phyloP scores from a whole-genome alignment of 768 basidiomycete genomes.

The Hygrophoropsis aurantiaca region DNA sequence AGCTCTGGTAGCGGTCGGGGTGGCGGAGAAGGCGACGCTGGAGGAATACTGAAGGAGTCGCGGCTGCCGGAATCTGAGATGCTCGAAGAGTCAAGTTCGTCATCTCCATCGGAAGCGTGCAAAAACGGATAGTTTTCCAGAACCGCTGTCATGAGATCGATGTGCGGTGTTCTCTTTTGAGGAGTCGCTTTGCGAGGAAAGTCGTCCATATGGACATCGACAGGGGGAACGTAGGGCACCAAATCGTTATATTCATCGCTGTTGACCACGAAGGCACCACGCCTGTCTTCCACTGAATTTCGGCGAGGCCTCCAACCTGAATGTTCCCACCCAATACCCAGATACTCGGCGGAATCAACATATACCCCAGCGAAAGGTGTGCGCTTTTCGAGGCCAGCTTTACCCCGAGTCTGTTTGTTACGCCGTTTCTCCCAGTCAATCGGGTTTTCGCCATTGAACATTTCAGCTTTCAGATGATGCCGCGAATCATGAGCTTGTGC shows the following conservation, averaged over 20 bases:
- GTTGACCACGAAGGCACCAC: slow-evolving; percentile 18
- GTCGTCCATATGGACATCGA: slow-evolving; percentile 19
- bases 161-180: slow-evolving; percentile 8
- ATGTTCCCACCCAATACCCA: slow-evolving; percentile 20
- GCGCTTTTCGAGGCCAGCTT: too few species aligned
- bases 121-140: slow-evolving; percentile 4
- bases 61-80: too few species aligned
- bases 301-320: slow-evolving; percentile 24
- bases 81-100: slow-evolving; percentile 4
- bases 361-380: too few species aligned
- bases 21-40: background rate
- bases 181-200: slow-evolving; percentile 11
- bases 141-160: slow-evolving; percentile 11
- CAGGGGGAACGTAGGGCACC: slow-evolving; percentile 16
- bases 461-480: slow-evolving; percentile 8
- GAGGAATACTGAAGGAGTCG: too few species aligned
- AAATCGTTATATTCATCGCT: slow-evolving; percentile 27
- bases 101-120: slow-evolving; percentile 3
- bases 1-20: background rate
- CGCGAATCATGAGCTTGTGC: slow-evolving; percentile 25
- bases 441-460: background rate
- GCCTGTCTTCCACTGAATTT: slow-evolving; percentile 23
- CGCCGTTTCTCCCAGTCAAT: slow-evolving; percentile 18
- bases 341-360: slow-evolving; percentile 21
- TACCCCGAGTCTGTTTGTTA: slow-evolving; percentile 8